phyloP scores from a whole-genome alignment of 2,329 filamentous ascomycete genomes.

The Pestalotiopsis sp. region DNA sequence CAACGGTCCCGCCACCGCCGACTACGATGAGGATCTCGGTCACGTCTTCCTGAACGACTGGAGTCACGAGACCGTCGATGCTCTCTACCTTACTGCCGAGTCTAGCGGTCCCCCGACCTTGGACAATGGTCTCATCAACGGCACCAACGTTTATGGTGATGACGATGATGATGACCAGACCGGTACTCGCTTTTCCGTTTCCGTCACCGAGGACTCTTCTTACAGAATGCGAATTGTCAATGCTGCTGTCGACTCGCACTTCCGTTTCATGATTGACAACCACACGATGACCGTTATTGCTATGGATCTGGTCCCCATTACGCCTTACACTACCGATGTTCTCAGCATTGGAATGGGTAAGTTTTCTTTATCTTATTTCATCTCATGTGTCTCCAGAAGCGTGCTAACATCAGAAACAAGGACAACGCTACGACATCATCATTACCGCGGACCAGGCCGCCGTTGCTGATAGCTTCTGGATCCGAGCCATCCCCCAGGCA shows the following conservation, averaged over 20 bases:
- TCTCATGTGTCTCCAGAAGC: not conserved
- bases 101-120: conserved; percentile 36
- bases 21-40: conserved; percentile 68
- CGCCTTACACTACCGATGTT: conserved; percentile 50
- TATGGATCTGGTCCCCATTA: conserved; percentile 57
- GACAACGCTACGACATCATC: conserved; percentile 30
- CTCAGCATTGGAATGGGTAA: conserved; percentile 43
- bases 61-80: conserved; percentile 48
- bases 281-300: conserved; percentile 58
- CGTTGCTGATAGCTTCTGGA: conserved; percentile 43
- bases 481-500: conserved; percentile 43
- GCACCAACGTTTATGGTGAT: conserved; percentile 28
- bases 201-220: conserved; percentile 42
- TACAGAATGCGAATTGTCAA: conserved; percentile 52
- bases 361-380: not conserved
- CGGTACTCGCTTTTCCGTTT: conserved; percentile 39
- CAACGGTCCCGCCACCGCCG: conserved; percentile 58
- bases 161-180: conserved; percentile 23
- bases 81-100: conserved; percentile 33
- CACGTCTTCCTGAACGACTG: conserved; percentile 63
- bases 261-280: conserved; percentile 51
- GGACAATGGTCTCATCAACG: conserved; percentile 44
- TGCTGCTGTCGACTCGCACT: conserved; percentile 38
- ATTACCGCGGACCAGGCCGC: conserved; percentile 17
- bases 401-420: not conserved